Percentiles rank a stretch among this genome's conserved stretches.
phyloP scores from a whole-genome alignment of 2,329 filamentous ascomycete genomes.

The Escovopsis weberi region DNA sequence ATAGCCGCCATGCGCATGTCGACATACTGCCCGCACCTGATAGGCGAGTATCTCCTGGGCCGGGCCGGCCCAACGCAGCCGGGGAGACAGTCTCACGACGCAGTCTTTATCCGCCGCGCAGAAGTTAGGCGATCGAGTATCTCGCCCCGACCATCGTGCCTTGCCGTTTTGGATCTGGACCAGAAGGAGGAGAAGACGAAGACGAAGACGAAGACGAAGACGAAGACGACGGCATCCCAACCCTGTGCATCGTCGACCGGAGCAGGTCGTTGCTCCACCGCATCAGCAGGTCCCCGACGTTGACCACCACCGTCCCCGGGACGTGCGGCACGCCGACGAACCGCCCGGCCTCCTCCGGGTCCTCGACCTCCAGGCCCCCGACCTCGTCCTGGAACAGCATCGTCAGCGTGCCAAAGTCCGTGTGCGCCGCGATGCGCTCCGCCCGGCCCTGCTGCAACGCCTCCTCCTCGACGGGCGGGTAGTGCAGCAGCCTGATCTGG shows the following conservation, averaged over 20 bases:
- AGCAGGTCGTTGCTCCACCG: constrained; percentile 24
- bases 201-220: no score
- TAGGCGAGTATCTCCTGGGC: constrained; percentile 35
- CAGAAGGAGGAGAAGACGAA: no score
- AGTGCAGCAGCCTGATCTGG: constrained; percentile 43
- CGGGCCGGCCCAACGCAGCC: constrained; percentile 27
- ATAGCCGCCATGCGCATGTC: constrained; percentile 13
- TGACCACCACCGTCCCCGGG: constrained; percentile 23
- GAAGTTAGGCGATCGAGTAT: constrained; percentile 48
- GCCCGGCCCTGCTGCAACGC: constrained; percentile 12
- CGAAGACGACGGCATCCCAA: constrained; percentile 24
- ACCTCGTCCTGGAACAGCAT: constrained; percentile 31
- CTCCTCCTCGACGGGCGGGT: constrained; percentile 17
- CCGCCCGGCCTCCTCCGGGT: constrained; percentile 16
- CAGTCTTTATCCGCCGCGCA: constrained; percentile 33
- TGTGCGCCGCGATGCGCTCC: constrained; percentile 15
- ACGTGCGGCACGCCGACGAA: constrained; percentile 19
- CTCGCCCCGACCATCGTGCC: constrained; percentile 30
- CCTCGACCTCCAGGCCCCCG: constrained; percentile 32
- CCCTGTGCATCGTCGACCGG: constrained; percentile 21
- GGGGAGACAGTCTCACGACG: constrained; percentile 36
- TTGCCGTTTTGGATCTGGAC: no score
- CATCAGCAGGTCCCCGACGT: constrained; percentile 24
- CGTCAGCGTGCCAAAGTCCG: constrained; percentile 27
- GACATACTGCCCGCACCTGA: constrained; percentile 15